Base-by-base conservation (phyloP, 805 yeast species). In the Kuraishia piskuri region DNA sequence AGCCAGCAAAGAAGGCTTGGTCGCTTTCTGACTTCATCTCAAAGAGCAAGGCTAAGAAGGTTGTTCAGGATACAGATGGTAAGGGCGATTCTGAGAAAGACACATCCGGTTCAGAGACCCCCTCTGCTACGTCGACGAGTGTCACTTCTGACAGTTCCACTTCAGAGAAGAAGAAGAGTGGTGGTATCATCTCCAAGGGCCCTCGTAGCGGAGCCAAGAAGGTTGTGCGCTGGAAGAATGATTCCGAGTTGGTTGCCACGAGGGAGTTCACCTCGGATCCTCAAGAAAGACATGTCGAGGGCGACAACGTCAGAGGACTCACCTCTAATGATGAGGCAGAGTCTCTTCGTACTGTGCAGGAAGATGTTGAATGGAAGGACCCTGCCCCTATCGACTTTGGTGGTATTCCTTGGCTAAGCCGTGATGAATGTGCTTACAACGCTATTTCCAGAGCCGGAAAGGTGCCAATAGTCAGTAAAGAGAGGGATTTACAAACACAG, bases 401-500 rank as follows among this genome's bases (percentile, higher is more conserved):
- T 8, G 20, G n/a, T 12, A 46, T 50, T 14, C 53, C 53, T 10
- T 50, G 53, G 53, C n/a, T 46, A 14, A 20, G 22, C 46, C 14
- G 19, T 17, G 49, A 26, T 23, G 36, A 50, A 6, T 24, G 45
- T n/a, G 45, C 40, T 9, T 21, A 22, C 24, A 45, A 23, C 20
- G 49, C 25, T 20, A 20, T 46, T 19, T 17, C 22, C 49, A 24
- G 40, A 24, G 50, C 40, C 10, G 50, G 50, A 5, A 22, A 24
- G 23, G 50, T 23, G 40, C 24, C 20, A 21, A 22, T 48, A 2
- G 50, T 22, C 9, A 48, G 50, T 48, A 22, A 25, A 40, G 50
- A 48, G 40, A 24, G 26, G 14, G 36, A 14, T 23, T 17, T 24
- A 23, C 40, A 25, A 17, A 12, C n/a, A 21, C 37, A 48, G 50